phyloP scores from a whole-genome alignment of 306 rosid species.

The Ochetophila trinervis region DNA sequence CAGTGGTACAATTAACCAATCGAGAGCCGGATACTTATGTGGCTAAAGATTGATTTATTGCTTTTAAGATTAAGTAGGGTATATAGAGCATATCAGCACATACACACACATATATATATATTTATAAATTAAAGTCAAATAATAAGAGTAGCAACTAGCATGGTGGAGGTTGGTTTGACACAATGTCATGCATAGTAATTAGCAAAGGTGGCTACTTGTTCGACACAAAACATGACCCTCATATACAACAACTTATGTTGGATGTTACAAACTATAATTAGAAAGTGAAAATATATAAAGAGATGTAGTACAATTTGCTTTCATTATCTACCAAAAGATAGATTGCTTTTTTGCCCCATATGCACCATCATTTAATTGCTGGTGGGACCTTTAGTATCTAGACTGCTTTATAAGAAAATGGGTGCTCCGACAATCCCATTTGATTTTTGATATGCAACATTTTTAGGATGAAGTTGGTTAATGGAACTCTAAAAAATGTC shows the following conservation, averaged over 20 bases:
- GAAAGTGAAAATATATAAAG: conserved; percentile 1
- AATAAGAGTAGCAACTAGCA: not conserved
- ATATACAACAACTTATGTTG: not conserved
- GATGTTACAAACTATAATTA: not conserved
- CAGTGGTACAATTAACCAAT: too few species aligned
- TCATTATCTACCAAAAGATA: conserved; percentile 20
- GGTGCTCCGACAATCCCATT: not conserved
- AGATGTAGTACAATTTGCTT: conserved; percentile 1
- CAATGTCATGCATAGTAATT: not conserved
- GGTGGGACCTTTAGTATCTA: conserved; percentile 12
- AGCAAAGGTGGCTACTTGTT: not conserved
- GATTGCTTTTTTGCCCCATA: conserved; percentile 4
- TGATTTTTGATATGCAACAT: not conserved
- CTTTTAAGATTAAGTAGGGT: not conserved
- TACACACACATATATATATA: too few species aligned
- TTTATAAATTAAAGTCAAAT: conserved; percentile 4
- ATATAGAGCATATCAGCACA: not conserved
- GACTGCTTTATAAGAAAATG: not conserved
- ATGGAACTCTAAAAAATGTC: not conserved
- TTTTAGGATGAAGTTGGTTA: too few species aligned
- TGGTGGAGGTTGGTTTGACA: not conserved
- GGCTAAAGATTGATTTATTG: too few species aligned
- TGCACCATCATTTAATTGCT: conserved; percentile 15
- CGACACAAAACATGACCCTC: not conserved
- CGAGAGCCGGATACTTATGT: too few species aligned